These are phyloP conservation scores for Leucocoprinus sp. DNA, from an alignment of 768 basidiomycete species.

Conservation along the genomic window DNA sequence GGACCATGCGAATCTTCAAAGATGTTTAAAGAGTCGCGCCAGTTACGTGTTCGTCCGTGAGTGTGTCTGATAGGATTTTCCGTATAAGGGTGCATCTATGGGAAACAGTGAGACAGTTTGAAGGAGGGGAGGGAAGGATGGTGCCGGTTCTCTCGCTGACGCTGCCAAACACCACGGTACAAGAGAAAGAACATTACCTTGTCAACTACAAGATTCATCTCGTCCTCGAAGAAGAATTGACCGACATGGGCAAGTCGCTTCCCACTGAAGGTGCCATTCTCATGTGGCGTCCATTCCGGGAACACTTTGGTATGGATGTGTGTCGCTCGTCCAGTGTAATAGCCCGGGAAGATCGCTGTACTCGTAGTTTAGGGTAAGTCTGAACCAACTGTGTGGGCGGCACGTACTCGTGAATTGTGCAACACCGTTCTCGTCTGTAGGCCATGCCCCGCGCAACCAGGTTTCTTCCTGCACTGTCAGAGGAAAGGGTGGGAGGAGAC, in stretches of 20 bases:
- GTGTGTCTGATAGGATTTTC: constrained; percentile 40
- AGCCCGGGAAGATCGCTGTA: constrained; percentile 46
- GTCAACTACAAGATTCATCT: constrained; percentile 40
- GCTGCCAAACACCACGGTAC: too few relatives aligned
- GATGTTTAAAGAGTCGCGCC: constrained; percentile 45
- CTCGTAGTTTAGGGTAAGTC: not conserved
- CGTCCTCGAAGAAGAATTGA: constrained; percentile 53
- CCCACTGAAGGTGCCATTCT: constrained; percentile 38
- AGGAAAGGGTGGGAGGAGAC: constrained; percentile 36
- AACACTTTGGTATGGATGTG: constrained; percentile 50
- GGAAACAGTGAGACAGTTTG: not conserved
- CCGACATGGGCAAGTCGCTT: constrained; percentile 39
- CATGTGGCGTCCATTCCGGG: constrained; percentile 35
- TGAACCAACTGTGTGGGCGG: not conserved
- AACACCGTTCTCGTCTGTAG: constrained; percentile 44
- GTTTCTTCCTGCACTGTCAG: constrained; percentile 34
- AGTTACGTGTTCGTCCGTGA: constrained; percentile 42
- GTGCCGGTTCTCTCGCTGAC: too few relatives aligned
- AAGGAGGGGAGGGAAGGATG: not conserved
- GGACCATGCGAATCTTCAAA: constrained; percentile 42
- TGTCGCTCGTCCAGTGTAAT: constrained; percentile 48
- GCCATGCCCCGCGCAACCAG: constrained; percentile 46
- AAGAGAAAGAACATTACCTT: constrained; percentile 24
- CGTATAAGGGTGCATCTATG: constrained; percentile 43
- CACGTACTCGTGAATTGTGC: constrained; percentile 43